phyloP scores from a whole-genome alignment of 2,329 filamentous ascomycete genomes.

The Blastomyces parvus region DNA sequence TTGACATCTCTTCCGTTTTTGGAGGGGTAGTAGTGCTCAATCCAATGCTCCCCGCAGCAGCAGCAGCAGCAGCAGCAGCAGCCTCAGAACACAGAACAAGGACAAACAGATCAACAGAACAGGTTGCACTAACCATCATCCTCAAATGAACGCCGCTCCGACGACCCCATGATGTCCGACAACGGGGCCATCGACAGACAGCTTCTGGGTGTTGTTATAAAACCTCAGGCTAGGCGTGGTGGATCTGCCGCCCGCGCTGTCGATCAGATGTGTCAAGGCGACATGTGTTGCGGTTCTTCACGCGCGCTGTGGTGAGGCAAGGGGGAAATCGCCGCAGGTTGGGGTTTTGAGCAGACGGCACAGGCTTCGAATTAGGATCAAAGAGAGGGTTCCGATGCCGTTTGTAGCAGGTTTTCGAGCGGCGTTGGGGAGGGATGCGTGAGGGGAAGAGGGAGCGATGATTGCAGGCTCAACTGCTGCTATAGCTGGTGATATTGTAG shows the following conservation, averaged over 20 bases:
- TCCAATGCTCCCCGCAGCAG: not conserved
- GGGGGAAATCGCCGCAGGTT: not conserved
- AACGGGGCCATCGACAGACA: not conserved
- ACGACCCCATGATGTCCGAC: slow-evolving; percentile 19
- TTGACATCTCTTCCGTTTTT: not conserved
- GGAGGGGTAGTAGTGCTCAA: not conserved
- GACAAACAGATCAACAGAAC: slow-evolving; percentile 5
- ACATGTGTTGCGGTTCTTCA: slow-evolving; percentile 2
- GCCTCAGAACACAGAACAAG: not conserved
- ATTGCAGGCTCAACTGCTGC: not conserved
- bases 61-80: not conserved
- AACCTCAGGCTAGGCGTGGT: not conserved
- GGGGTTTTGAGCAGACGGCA: not conserved
- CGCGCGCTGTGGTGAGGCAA: not conserved
- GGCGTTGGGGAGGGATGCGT: not conserved
- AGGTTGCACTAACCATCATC: slow-evolving; percentile 31
- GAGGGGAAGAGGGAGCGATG: not conserved
- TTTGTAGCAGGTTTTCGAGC: not conserved
- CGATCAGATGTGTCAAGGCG: slow-evolving; percentile 1
- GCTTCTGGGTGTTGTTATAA: not conserved
- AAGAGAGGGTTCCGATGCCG: not conserved
- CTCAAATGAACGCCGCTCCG: slow-evolving; percentile 29
- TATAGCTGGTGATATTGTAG: not conserved
- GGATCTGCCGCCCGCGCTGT: slow-evolving; percentile 4
- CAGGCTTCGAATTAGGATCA: not conserved